These are phyloP conservation scores for Alternaria triticina DNA, from an alignment of 2,329 filamentous ascomycete species.

Conservation along the genomic window DNA sequence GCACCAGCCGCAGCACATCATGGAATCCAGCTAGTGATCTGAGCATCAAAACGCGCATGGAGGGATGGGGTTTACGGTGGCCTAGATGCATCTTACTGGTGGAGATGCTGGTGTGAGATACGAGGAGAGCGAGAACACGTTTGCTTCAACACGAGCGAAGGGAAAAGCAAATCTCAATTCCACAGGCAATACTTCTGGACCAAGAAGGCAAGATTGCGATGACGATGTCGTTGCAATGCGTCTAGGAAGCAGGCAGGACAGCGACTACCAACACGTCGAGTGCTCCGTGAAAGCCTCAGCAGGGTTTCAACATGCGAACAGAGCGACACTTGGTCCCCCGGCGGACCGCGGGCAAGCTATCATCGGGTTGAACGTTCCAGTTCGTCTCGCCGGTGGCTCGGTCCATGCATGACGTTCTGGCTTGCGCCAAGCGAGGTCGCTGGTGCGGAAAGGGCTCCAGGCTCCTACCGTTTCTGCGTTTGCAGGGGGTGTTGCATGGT, in stretches of 20 bases:
- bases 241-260: too few species aligned
- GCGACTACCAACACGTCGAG: background rate
- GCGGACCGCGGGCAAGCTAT: background rate
- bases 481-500: conserved; percentile 4
- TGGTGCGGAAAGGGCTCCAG: background rate
- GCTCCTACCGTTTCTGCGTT: background rate
- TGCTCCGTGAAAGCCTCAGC: background rate
- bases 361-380: background rate
- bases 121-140: background rate
- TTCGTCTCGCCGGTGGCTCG: background rate
- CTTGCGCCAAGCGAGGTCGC: background rate
- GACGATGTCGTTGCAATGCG: background rate
- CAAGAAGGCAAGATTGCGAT: background rate
- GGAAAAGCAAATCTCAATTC: background rate
- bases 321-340: background rate
- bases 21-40: too few species aligned
- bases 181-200: background rate
- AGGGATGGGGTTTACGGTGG: too few species aligned
- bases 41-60: too few species aligned
- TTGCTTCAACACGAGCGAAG: background rate
- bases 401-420: conserved; percentile 21
- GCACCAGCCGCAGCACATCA: too few species aligned
- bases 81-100: too few species aligned
- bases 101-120: too few species aligned
- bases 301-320: background rate